Evolutionary conservation across 306 rosid species (phyloP).

Genomic region (Castanea mollissima): DNA sequence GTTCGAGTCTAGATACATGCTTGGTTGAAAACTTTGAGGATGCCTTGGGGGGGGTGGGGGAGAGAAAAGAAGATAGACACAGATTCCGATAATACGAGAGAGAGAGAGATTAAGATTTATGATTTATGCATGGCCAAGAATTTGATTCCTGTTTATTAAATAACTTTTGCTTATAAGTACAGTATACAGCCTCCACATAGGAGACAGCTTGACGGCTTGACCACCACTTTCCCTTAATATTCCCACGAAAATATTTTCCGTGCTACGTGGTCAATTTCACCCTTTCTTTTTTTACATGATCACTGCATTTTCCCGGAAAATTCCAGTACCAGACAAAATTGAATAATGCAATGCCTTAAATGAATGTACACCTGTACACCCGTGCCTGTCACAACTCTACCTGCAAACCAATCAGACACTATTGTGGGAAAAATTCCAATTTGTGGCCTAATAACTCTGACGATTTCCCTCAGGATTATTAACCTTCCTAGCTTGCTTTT

Average conservation of each 20-base stretch:
- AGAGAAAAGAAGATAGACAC: too few relatives aligned
- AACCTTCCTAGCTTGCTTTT: slow-evolving; percentile 7
- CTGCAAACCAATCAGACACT: slow-evolving; percentile 46
- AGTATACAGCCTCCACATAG: slow-evolving; percentile 51
- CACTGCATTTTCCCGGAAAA: slow-evolving; percentile 47
- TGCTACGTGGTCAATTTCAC: slow-evolving; percentile 7
- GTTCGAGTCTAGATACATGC: too few relatives aligned
- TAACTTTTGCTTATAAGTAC: slow-evolving; percentile 2
- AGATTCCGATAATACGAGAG: too few relatives aligned
- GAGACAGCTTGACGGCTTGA: slow-evolving; percentile 58
- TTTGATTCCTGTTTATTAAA: slow-evolving; percentile 33
- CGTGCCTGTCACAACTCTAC: slow-evolving; percentile 42
- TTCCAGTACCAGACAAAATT: slow-evolving; percentile 48
- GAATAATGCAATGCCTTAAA: slow-evolving; percentile 34
- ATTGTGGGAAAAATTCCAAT: slow-evolving; percentile 53
- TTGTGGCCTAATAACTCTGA: neutral
- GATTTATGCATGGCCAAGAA: slow-evolving; percentile 19
- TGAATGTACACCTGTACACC: slow-evolving; percentile 30
- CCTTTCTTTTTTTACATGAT: slow-evolving; percentile 4
- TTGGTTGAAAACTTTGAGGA: too few relatives aligned
- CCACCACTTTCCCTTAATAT: slow-evolving; percentile 3
- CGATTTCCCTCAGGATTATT: neutral
- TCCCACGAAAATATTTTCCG: neutral
- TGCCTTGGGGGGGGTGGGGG: too few relatives aligned
- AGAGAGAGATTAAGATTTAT: neutral